A percentile compares a stretch with the other conserved stretches of the same genome.
Conservation (phyloP, 352 stramenopile species). For the Achlya hypogyna region DNA sequence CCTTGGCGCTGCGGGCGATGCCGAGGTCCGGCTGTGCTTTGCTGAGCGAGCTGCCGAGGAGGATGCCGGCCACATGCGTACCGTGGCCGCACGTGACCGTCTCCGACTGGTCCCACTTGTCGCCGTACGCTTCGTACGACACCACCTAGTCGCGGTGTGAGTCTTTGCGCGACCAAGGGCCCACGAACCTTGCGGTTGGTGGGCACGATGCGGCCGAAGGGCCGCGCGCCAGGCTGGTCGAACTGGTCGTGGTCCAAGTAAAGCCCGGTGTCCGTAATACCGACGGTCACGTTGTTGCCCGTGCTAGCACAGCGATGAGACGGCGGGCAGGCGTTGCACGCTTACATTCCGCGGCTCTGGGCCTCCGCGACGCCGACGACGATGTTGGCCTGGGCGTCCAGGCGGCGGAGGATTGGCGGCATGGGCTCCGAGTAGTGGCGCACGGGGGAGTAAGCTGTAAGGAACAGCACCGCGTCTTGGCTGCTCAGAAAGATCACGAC, state of each 20-base stretch:
- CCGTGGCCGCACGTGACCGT: slow-evolving; percentile 73
- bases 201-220: not conserved
- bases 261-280: slow-evolving; percentile 72
- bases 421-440: slow-evolving; percentile 17
- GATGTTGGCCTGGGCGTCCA: slow-evolving; percentile 50
- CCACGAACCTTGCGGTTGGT: slow-evolving; percentile 8
- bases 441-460: slow-evolving; percentile 29
- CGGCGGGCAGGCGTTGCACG: not conserved
- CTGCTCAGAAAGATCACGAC: slow-evolving; percentile 53
- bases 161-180: not conserved
- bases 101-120: slow-evolving; percentile 52
- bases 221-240: slow-evolving; percentile 32
- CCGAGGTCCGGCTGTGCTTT: slow-evolving; percentile 44
- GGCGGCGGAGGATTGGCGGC: slow-evolving; percentile 26
- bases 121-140: slow-evolving; percentile 68
- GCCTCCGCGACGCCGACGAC: slow-evolving; percentile 59
- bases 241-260: slow-evolving; percentile 82
- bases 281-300: slow-evolving; percentile 60
- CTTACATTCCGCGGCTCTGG: slow-evolving; percentile 43
- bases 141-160: slow-evolving; percentile 40
- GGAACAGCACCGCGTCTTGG: slow-evolving; percentile 37
- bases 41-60: slow-evolving; percentile 67
- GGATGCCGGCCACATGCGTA: slow-evolving; percentile 78
- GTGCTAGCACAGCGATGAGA: not conserved
- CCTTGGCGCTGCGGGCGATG: slow-evolving; percentile 62